Base-by-base conservation (phyloP, 305 asterid genomes). In the Fraxinus greggii region DNA sequence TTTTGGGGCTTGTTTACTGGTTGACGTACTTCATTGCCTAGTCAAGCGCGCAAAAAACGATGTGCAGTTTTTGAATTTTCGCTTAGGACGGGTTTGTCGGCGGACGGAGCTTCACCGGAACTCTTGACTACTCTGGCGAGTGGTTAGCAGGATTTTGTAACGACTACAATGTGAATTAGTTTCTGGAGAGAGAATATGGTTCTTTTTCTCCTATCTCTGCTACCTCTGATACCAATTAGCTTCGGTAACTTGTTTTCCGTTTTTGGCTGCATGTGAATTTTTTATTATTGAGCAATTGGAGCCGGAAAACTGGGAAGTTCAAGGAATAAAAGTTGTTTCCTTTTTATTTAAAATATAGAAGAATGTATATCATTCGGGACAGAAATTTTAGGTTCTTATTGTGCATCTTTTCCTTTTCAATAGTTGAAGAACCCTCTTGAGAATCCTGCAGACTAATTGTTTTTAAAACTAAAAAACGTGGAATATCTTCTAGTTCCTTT, bases 101-200 rank as follows among this genome's bases (percentile, higher is more conserved):
- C 65, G 82, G 78, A 17, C 79, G 72, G 5, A 79, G 69, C 28
- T 77, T 80, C 61, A 73, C 77, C 76, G 86, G 76, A 87, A 83
- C 86, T 87, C 88, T 86, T 84, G 63, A 65, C 76, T 56, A 56
- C 81, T 73, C 61, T 31, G 78, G 80, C 79, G 59, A 61, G 83
- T 79, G 76, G 45, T 78, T 45, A 59, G 51, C 23, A 10, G 83
- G 54, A 38, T 79, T 83, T 83, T 78, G 35, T 81, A 78, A 67
- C 80, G 88, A 81, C 72, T 77, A 84, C 85, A 85, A 77, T 84
- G 86, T 86, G 83, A 79, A 73, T 79, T 81, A 70, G 72, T 32
- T 7, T 67, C 77, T 63, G 33, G 78, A 81, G 81, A 87, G 54
- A 86, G 82, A 80, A 85, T 85, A 89, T 81, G 91, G 78, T 83